phyloP scores from a whole-genome alignment of 345 rosid species.

The Ailanthus altissimus region DNA sequence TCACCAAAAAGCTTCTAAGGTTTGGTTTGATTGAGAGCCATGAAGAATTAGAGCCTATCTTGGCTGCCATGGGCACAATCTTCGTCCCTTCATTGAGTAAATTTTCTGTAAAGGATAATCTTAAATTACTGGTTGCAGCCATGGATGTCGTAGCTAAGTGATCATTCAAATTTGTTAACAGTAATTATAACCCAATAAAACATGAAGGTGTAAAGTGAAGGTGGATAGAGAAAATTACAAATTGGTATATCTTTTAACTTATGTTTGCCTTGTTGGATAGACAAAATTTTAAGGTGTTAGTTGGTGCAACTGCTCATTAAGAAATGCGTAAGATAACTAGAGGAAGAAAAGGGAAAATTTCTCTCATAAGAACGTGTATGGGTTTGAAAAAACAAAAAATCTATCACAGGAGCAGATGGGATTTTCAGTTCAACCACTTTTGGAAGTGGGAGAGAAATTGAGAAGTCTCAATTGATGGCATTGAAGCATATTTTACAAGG shows the following conservation, averaged over 20 bases:
- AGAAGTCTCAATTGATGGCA: not conserved
- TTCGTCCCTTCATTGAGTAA: constrained; percentile 5
- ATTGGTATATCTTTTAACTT: not conserved
- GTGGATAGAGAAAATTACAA: not conserved
- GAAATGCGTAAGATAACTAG: not conserved
- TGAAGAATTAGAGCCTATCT: constrained; percentile 12
- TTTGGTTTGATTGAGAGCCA: constrained; percentile 5
- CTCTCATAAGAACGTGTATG: not conserved
- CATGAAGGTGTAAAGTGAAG: not conserved
- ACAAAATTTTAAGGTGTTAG: not conserved
- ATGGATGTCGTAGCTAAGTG: constrained; percentile 22
- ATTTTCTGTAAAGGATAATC: not conserved
- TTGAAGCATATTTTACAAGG: not conserved
- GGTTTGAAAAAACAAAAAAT: not conserved
- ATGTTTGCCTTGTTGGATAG: not conserved
- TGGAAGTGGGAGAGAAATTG: constrained; percentile 21
- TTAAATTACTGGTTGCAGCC: constrained; percentile 22
- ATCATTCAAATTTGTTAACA: not conserved
- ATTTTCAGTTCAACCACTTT: constrained; percentile 43
- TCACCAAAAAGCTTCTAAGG: not conserved
- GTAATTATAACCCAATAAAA: not conserved
- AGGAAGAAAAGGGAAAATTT: not conserved
- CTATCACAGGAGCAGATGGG: constrained; percentile 5
- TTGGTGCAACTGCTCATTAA: constrained; percentile 31
- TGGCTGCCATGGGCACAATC: constrained; percentile 9